Percentiles rank a stretch among this genome's conserved stretches.
Evolutionary conservation across 495 filamentous ascomycete genomes (phyloP).

Genomic region (Annulohypoxylon stygium): DNA sequence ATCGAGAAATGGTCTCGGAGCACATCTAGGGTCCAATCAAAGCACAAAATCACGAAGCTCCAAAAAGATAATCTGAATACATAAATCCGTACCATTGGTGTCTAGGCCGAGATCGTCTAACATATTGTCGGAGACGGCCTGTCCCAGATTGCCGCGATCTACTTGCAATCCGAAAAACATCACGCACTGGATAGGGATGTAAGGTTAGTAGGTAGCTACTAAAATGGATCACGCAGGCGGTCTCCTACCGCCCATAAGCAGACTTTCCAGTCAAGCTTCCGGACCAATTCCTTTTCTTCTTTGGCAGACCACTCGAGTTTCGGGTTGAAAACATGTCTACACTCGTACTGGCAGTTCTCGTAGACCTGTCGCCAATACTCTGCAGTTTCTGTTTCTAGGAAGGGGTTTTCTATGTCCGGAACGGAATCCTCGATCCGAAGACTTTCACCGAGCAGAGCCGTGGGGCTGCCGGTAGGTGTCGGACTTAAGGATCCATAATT

Average conservation of each 20-base stretch:
- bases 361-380: slow-evolving; percentile 51
- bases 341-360: slow-evolving; percentile 57
- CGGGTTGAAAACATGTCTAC: slow-evolving; percentile 66
- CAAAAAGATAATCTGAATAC: neutral
- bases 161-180: slow-evolving; percentile 71
- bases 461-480: slow-evolving; percentile 27
- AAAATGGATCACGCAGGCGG: slow-evolving; percentile 23
- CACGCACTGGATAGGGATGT: slow-evolving; percentile 46
- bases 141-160: slow-evolving; percentile 68
- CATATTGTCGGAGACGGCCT: slow-evolving; percentile 69
- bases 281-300: slow-evolving; percentile 65
- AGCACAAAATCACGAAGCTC: neutral
- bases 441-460: slow-evolving; percentile 36
- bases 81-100: slow-evolving; percentile 60
- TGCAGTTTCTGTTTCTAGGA: slow-evolving; percentile 48
- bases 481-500: slow-evolving; percentile 41
- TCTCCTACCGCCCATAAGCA: slow-evolving; percentile 64
- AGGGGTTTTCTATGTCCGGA: slow-evolving; percentile 51
- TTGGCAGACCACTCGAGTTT: slow-evolving; percentile 64
- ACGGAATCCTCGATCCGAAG: slow-evolving; percentile 31
- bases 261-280: slow-evolving; percentile 66
- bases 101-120: slow-evolving; percentile 65
- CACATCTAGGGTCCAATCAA: slow-evolving; percentile 31
- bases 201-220: slow-evolving; percentile 20
- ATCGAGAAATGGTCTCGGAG: neutral